phyloP scores from a whole-genome alignment of 2,329 filamentous ascomycete genomes.

The Kalmusia sp. region DNA sequence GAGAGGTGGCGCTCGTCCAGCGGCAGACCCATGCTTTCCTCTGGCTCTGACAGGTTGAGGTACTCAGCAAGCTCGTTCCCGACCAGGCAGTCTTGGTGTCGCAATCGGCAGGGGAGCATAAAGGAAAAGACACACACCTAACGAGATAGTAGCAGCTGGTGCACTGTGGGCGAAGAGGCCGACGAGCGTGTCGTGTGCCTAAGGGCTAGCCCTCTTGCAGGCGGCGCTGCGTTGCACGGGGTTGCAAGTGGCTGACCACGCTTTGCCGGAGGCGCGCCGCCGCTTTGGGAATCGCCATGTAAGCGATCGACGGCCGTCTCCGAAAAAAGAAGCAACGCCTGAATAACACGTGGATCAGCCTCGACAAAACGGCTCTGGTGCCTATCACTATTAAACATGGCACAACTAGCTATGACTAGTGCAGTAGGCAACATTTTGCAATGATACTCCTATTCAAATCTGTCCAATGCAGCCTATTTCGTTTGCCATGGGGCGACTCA shows the following conservation, averaged over 20 bases:
- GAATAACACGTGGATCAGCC: not conserved
- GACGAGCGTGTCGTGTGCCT: conserved; percentile 31
- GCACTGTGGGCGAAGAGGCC: conserved; percentile 20
- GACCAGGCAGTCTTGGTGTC: conserved; percentile 34
- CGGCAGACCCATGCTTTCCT: conserved; percentile 37
- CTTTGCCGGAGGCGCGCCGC: not conserved
- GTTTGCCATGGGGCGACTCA: too few species aligned
- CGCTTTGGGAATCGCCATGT: not conserved
- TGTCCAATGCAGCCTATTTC: too few species aligned
- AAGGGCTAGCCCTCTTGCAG: conserved; percentile 2
- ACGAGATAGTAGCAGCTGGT: conserved; percentile 21
- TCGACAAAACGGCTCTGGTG: too few species aligned
- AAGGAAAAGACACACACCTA: conserved; percentile 34
- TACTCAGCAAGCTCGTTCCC: conserved; percentile 31
- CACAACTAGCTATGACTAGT: too few species aligned
- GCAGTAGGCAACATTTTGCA: too few species aligned
- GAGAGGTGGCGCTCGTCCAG: conserved; percentile 23
- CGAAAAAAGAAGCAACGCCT: not conserved
- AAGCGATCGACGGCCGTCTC: too few species aligned
- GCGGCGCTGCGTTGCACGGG: conserved; percentile 1
- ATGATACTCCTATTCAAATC: too few species aligned
- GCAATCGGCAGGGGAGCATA: conserved; percentile 36
- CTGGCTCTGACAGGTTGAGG: conserved; percentile 26
- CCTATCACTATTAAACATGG: too few species aligned
- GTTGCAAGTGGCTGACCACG: conserved; percentile 4